Base-by-base conservation (phyloP, 495 filamentous ascomycete species). In the Umbilicaria muhlenbergii region DNA sequence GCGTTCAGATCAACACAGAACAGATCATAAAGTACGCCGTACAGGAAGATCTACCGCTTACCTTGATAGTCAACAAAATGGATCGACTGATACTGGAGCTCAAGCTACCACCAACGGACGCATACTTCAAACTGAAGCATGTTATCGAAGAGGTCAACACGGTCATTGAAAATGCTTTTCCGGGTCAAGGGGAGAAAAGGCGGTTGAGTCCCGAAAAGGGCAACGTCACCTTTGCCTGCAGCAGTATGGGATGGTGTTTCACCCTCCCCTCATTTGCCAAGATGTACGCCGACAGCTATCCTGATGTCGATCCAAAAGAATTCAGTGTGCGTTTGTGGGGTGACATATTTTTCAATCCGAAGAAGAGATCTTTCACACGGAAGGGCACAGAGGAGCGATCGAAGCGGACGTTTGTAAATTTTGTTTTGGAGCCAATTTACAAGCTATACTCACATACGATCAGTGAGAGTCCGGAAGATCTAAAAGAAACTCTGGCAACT, bases 61-160 rank as follows among this genome's bases (percentile, higher is more conserved):
- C 83, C 2, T 61, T 98, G 49, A 77, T 96, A 41, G 72, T 98
- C 61, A 98, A 96, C 68, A 98, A 98, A 61, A 81, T 98, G 77
- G 91, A 98, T 51, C 77, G 91, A 34, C 65, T 98, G 43, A 93
- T 98, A 43, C 64, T 98, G 32, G 91, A 98, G 59, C 74, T 98
- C 42, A 92, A 94, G 59, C 71, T 98, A 13, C 92, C 92, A 1
- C 92, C 92, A 4, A 83, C 78, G 48, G 91, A 98, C 57, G 91
- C 91, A 18, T 98, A 96, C 59, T 96, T 94, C 73, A 98, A 98
- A 64, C 61, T 98, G 40, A 96, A 95, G 55, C 89, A 96, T 62
- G 88, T 94, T 17, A 80, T 98, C 52, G 91, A 98, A 61, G 85
- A 96, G 60, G 86, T 96, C 54, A 98, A 98, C 60, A 95, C 84